phyloP scores from a whole-genome alignment of 768 basidiomycete genomes.

The Suillus bovinus region DNA sequence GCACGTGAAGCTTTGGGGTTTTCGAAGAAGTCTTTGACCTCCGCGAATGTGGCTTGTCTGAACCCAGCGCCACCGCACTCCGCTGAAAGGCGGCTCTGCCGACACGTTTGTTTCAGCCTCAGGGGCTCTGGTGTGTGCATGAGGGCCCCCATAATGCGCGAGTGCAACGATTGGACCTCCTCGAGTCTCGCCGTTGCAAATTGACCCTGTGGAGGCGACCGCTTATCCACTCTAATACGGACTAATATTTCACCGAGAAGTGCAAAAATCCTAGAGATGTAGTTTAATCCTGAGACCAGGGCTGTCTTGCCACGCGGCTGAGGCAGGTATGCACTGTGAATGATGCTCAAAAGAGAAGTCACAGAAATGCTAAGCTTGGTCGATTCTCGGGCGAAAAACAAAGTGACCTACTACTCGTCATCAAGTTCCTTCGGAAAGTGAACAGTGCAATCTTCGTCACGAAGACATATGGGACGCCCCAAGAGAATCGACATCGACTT shows the following conservation, averaged over 20 bases:
- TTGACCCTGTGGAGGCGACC: conserved; percentile 82
- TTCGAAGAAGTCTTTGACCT: conserved; percentile 90
- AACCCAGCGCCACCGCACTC: conserved; percentile 74
- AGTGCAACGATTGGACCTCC: conserved; percentile 80
- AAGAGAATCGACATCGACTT: conserved; percentile 88
- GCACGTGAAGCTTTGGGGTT: conserved; percentile 86
- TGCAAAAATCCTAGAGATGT: conserved; percentile 83
- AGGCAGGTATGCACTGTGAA: conserved; percentile 77
- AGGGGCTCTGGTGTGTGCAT: conserved; percentile 76
- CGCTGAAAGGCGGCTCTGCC: conserved; percentile 48
- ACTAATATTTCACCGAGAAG: conserved; percentile 85
- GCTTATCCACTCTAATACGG: conserved; percentile 84
- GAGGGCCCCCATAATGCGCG: conserved; percentile 72
- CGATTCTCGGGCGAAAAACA: conserved; percentile 30
- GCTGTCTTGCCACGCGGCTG: conserved; percentile 89
- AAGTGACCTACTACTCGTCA: conserved; percentile 76
- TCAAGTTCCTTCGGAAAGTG: conserved; percentile 88
- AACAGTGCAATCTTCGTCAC: conserved; percentile 89
- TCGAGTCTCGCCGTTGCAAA: conserved; percentile 83
- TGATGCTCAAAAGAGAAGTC: conserved; percentile 56
- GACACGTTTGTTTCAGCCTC: conserved; percentile 59
- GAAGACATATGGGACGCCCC: conserved; percentile 80
- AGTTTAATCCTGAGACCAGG: conserved; percentile 84
- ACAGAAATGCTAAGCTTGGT: conserved; percentile 21
- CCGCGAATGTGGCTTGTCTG: conserved; percentile 80